Evolutionary conservation across 169 alveolate genomes (phyloP).

Genomic region (Plasmodium chabaudi): DNA sequence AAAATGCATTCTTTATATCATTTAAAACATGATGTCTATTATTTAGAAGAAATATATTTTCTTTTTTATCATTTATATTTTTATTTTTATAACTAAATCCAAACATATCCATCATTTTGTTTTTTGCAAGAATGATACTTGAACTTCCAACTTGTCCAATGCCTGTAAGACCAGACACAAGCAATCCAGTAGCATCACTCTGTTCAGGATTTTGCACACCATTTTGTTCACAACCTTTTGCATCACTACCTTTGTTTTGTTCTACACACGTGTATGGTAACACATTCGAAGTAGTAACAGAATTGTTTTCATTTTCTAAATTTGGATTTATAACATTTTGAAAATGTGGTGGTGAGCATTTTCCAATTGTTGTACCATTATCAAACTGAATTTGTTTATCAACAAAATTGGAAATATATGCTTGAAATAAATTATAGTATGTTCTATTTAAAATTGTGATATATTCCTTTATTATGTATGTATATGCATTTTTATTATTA

Average conservation of each 20-base stretch:
- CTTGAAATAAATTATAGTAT: conserved; percentile 24
- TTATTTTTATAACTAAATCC: conserved; percentile 35
- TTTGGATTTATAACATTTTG: neutral
- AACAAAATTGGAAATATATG: conserved; percentile 11
- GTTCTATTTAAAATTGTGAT: conserved; percentile 30
- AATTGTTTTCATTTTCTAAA: neutral
- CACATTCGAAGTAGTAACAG: no score
- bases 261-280: no score
- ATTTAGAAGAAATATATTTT: conserved; percentile 22
- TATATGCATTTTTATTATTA: conserved; percentile 25
- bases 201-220: neutral
- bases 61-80: conserved; percentile 12
- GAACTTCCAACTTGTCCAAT: neutral
- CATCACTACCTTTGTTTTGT: no score
- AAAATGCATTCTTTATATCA: conserved; percentile 21
- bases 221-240: neutral
- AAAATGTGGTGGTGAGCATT: neutral
- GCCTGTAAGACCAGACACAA: neutral
- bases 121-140: conserved; percentile 24
- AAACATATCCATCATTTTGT: conserved; percentile 65
- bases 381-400: conserved; percentile 6
- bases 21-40: conserved; percentile 21
- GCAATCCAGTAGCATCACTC: no score
- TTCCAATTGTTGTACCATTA: neutral
- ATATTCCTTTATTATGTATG: conserved; percentile 32